A percentile compares a stretch with the other conserved stretches of the same genome.
Evolutionary conservation across 768 basidiomycete species (phyloP).

Genomic region (Cystofilobasidium macerans): DNA sequence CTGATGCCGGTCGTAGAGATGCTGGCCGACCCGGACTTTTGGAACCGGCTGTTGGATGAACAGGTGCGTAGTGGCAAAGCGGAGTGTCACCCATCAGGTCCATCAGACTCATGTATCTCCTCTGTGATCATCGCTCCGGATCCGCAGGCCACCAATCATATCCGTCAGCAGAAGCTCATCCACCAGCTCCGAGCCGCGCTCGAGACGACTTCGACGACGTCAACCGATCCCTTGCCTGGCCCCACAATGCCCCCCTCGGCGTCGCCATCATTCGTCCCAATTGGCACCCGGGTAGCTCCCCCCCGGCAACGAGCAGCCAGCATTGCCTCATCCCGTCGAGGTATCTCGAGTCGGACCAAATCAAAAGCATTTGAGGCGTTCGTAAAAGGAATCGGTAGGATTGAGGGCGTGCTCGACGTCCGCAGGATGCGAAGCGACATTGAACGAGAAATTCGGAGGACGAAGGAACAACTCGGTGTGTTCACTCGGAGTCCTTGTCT

Average conservation of each 20-base stretch:
- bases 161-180: constrained; percentile 50
- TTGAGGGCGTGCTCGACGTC: constrained; percentile 76
- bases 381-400: constrained; percentile 67
- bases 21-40: constrained; percentile 90
- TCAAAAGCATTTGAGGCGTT: constrained; percentile 81
- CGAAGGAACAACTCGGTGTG: constrained; percentile 43
- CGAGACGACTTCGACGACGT: constrained; percentile 24
- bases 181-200: constrained; percentile 30
- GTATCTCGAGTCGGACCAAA: constrained; percentile 70
- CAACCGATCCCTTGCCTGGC: constrained; percentile 21
- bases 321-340: not conserved
- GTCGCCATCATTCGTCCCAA: not conserved
- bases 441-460: constrained; percentile 76
- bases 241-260: not conserved
- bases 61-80: constrained; percentile 63
- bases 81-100: too few relatives aligned
- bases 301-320: constrained; percentile 9
- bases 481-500: not conserved
- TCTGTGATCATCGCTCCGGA: too few relatives aligned
- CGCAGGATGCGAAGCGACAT: constrained; percentile 84
- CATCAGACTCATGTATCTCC: too few relatives aligned
- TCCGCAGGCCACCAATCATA: constrained; percentile 53
- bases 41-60: constrained; percentile 87
- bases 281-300: constrained; percentile 50
- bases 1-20: constrained; percentile 83